Base-by-base conservation (phyloP, 1,139 yeast species). In the Kurtzmaniella natalensis region DNA sequence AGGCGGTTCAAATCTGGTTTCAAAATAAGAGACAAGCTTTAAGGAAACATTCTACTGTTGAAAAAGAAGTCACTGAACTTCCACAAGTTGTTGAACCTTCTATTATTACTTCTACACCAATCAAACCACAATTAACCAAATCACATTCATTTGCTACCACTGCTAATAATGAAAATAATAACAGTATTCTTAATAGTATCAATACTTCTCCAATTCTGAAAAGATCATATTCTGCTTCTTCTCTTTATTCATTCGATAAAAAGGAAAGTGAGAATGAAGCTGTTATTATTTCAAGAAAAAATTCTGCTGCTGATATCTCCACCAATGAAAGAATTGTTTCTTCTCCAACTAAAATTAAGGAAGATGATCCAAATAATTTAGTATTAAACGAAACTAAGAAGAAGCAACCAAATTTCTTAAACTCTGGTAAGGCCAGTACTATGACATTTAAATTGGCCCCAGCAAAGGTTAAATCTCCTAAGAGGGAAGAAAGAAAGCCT, bases 1-100 rank as follows among this genome's bases (percentile, higher is more conserved):
- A 88, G 57, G 95, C 96, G 2, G 95, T 92, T 20, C 97, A 92
- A 61, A 87, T 92, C 44, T 92, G 98, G 98, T 92, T 92, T 61
- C 98, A 92, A 61, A 92, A 92, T 60, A 84, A 80, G 57, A 78
- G 98, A 58, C 98, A 92, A 62, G 75, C 88, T 28, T 61, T 80
- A 44, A 77, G 94, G 45, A 80, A 77, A 47, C 73, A 63, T 43
- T 51, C 55, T 38, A 55, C 50, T 36, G 41, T 49, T 31, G 74
- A 70, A 42, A 63, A 55, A 46, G 76, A 70, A 48, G 53, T 69
- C 32, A 64, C 71, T 3, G 72, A 61, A 38, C 59, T 67, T 42
- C 72, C 71, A 21, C 67, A 7, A 18, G 36, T 35, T 4, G 15
- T 24, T 16, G 26, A 25, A n/a, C 20, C 30, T 10, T 11, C 23